These are phyloP conservation scores for Flaveria floridana DNA, from an alignment of 140 eudicot species.

Conservation along the genomic window DNA sequence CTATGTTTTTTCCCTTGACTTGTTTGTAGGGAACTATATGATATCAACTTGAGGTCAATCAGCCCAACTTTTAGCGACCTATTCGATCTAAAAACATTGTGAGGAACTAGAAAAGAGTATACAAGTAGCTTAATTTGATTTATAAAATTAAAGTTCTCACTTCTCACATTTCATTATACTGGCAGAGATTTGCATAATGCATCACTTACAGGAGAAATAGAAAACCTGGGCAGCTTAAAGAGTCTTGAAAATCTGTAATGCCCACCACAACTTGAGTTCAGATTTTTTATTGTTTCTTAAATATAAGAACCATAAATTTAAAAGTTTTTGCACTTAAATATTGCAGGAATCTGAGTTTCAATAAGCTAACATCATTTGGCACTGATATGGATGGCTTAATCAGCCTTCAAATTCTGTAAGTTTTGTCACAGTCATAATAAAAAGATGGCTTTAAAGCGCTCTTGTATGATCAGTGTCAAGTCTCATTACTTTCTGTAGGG, in stretches of 20 bases:
- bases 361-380: constrained; percentile 76
- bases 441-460: background rate
- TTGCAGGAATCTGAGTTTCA: constrained; percentile 89
- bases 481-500: constrained; percentile 43
- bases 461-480: constrained; percentile 18
- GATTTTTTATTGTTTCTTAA: constrained; percentile 9
- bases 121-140: background rate
- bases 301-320: constrained; percentile 6
- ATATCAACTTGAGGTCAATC: constrained; percentile 72
- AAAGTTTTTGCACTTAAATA: constrained; percentile 2
- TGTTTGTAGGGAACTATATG: constrained; percentile 58
- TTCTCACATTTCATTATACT: constrained; percentile 21
- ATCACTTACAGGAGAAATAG: constrained; percentile 78
- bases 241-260: constrained; percentile 77
- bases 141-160: constrained; percentile 8
- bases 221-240: constrained; percentile 74
- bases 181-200: constrained; percentile 86
- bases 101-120: constrained; percentile 35
- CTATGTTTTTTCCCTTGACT: constrained; percentile 20
- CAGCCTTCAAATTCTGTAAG: constrained; percentile 76
- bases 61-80: constrained; percentile 77
- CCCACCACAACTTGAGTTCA: constrained; percentile 10
- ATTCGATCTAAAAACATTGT: constrained; percentile 72
- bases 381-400: constrained; percentile 64
- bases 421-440: constrained; percentile 11